A percentile compares a stretch with the other conserved stretches of the same genome.
phyloP scores from a whole-genome alignment of 2,329 filamentous ascomycete species.

The Fusarium equiseti region DNA sequence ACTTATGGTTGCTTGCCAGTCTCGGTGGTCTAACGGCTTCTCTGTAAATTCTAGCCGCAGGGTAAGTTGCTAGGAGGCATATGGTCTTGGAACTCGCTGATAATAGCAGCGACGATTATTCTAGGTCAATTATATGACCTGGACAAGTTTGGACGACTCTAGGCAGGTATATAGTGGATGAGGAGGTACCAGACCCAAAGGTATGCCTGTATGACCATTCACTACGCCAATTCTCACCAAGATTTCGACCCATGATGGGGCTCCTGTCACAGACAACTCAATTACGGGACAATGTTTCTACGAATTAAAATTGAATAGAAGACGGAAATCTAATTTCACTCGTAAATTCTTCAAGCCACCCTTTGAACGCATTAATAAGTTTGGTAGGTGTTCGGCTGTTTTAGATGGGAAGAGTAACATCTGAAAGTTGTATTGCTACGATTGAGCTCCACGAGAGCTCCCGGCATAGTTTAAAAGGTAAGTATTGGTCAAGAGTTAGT shows the following conservation, averaged over 20 bases:
- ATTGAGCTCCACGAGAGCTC: background rate
- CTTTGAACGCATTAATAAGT: background rate
- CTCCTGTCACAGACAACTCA: background rate
- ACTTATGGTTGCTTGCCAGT: background rate
- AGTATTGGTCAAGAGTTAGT: background rate
- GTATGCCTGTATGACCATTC: too few species aligned
- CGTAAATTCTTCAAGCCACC: background rate
- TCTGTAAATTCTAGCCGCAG: background rate
- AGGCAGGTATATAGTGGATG: background rate
- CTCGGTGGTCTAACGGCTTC: background rate
- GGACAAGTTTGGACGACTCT: accelerated
- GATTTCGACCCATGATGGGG: background rate
- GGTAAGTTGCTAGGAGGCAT: background rate
- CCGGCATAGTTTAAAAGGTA: background rate
- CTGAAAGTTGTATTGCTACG: background rate
- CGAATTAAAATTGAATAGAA: background rate
- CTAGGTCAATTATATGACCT: accelerated
- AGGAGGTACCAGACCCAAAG: background rate
- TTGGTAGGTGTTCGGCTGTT: background rate
- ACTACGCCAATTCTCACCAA: background rate
- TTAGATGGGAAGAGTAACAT: background rate
- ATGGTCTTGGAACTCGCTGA: conserved; percentile 1
- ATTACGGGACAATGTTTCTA: background rate
- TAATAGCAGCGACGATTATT: background rate
- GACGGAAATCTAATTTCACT: background rate